phyloP scores from a whole-genome alignment of 2,329 filamentous ascomycete species.

The Hypoxylon sp. region DNA sequence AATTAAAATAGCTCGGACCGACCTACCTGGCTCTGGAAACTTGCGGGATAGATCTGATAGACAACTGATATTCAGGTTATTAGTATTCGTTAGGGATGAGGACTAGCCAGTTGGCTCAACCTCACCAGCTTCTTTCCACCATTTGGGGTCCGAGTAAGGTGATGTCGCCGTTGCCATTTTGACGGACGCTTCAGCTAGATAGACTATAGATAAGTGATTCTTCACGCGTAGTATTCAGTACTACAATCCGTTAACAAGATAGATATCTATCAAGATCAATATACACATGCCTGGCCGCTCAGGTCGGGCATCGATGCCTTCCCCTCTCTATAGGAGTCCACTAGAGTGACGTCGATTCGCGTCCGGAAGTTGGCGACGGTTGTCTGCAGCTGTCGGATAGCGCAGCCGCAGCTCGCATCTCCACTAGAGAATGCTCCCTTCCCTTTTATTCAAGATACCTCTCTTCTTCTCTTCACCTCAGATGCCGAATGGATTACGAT shows the following conservation, averaged over 20 bases:
- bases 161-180: constrained; percentile 23
- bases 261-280: not conserved
- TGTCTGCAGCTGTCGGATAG: constrained; percentile 19
- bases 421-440: not conserved
- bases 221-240: too few species aligned
- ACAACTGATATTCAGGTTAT: constrained; percentile 16
- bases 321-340: constrained; percentile 10
- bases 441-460: not conserved
- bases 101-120: not conserved
- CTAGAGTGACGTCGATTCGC: constrained; percentile 27
- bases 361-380: constrained; percentile 10
- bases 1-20: not conserved
- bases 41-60: constrained; percentile 34
- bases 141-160: constrained; percentile 31
- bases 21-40: constrained; percentile 33
- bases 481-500: not conserved
- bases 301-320: constrained; percentile 26
- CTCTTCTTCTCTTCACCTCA: not conserved
- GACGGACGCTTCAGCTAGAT: not conserved
- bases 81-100: not conserved
- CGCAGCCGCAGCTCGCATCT: not conserved
- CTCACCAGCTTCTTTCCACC: constrained; percentile 35
- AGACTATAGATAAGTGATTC: not conserved
- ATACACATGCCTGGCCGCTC: too few species aligned
- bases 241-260: too few species aligned